phyloP scores from a whole-genome alignment of 2,329 filamentous ascomycete species.

The Talaromyces sp. region DNA sequence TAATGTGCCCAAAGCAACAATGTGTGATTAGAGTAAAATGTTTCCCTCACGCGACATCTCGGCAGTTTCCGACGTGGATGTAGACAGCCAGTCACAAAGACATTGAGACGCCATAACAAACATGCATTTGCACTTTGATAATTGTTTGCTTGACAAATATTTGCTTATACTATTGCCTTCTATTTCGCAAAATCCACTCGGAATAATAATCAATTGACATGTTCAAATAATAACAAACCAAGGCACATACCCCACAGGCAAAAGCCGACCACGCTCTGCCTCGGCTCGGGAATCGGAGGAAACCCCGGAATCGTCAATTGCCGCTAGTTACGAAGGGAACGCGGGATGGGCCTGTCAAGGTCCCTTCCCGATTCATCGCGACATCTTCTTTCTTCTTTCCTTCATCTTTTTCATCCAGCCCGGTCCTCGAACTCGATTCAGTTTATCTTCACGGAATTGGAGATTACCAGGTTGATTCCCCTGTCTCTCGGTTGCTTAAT shows the following conservation, averaged over 20 bases:
- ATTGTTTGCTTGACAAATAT: not conserved
- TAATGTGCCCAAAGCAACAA: not conserved
- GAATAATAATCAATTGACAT: not conserved
- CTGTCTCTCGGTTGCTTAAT: not conserved
- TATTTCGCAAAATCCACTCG: too few species aligned
- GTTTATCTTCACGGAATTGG: not conserved
- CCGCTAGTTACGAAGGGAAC: not conserved
- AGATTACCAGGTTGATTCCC: not conserved
- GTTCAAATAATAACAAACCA: too few species aligned
- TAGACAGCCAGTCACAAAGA: too few species aligned
- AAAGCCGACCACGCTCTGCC: not conserved
- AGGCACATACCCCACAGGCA: not conserved
- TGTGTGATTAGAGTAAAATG: not conserved
- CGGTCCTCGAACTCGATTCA: not conserved
- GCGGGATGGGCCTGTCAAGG: not conserved
- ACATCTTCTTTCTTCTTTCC: not conserved
- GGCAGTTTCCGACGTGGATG: not conserved
- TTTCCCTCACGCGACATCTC: not conserved
- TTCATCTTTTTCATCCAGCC: not conserved
- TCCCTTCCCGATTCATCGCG: not conserved
- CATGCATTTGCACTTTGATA: not conserved
- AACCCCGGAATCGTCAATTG: not conserved
- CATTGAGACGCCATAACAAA: not conserved
- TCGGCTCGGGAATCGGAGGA: constrained; percentile 1
- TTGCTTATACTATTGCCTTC: not conserved